Evolutionary conservation across 148 eudicot genomes (phyloP).

Genomic region (Diospyros kaki): DNA sequence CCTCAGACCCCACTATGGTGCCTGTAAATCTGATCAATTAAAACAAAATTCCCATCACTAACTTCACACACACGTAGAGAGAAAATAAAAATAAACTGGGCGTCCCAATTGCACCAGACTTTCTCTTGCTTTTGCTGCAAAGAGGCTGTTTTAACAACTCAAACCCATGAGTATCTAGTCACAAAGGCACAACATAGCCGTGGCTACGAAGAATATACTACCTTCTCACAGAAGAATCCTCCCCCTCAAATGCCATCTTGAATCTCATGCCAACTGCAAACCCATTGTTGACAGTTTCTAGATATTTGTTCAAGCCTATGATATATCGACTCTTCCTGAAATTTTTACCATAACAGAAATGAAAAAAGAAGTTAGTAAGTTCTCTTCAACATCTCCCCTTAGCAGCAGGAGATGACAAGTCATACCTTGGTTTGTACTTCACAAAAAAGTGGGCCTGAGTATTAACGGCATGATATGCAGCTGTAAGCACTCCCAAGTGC

Average conservation of each 20-base stretch:
- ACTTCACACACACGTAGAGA: no score
- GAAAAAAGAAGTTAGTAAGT: neutral
- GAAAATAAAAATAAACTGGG: no score
- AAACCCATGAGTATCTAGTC: no score
- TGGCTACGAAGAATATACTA: conserved; percentile 8
- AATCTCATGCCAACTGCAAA: conserved; percentile 74
- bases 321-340: conserved; percentile 87
- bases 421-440: conserved; percentile 85
- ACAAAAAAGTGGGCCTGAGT: conserved; percentile 64
- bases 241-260: conserved; percentile 92
- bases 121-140: no score
- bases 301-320: conserved; percentile 76
- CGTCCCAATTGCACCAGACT: no score
- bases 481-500: conserved; percentile 97
- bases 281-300: conserved; percentile 60
- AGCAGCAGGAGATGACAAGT: neutral
- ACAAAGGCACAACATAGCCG: no score
- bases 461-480: conserved; percentile 78
- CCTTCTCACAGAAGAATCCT: conserved; percentile 88
- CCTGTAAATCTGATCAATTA: conserved; percentile 66
- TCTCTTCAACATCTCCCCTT: no score
- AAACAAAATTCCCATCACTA: neutral
- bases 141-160: no score
- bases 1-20: conserved; percentile 74
- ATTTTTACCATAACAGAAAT: neutral